phyloP scores from a whole-genome alignment of 352 stramenopile genomes.

The Pythium coloratum region DNA sequence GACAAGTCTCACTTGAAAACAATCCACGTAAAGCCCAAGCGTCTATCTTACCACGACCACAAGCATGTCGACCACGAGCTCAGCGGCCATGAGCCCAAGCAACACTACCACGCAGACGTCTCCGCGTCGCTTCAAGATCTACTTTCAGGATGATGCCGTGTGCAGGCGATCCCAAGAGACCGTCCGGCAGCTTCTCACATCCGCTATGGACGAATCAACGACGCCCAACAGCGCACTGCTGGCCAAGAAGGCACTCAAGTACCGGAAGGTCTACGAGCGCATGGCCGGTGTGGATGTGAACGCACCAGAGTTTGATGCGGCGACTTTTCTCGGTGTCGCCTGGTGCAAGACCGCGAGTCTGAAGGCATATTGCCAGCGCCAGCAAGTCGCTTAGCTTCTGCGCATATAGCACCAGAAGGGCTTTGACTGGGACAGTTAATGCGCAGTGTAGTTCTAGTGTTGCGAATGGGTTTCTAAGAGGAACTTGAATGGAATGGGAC shows the following conservation, averaged over 20 bases:
- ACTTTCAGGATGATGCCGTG: constrained; percentile 16
- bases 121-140: constrained; percentile 14
- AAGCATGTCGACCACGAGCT: background rate
- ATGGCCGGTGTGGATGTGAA: constrained; percentile 19
- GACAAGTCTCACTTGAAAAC: too few relatives aligned
- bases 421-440: too few relatives aligned
- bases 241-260: constrained; percentile 23
- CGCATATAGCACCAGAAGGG: too few relatives aligned
- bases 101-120: background rate
- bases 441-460: too few relatives aligned
- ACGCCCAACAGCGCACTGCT: background rate
- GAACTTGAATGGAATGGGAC: too few relatives aligned
- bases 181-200: background rate
- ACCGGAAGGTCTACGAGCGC: constrained; percentile 22
- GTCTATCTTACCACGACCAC: background rate
- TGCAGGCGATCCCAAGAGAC: background rate
- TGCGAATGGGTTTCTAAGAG: too few relatives aligned
- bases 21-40: too few relatives aligned
- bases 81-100: background rate
- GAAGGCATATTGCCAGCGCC: background rate
- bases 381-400: background rate
- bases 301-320: constrained; percentile 48
- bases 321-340: constrained; percentile 47
- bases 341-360: constrained; percentile 29
- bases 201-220: background rate